Evolutionary conservation across 2,329 filamentous ascomycete species (phyloP).

Genomic region (Ambrosiella beaveri): DNA sequence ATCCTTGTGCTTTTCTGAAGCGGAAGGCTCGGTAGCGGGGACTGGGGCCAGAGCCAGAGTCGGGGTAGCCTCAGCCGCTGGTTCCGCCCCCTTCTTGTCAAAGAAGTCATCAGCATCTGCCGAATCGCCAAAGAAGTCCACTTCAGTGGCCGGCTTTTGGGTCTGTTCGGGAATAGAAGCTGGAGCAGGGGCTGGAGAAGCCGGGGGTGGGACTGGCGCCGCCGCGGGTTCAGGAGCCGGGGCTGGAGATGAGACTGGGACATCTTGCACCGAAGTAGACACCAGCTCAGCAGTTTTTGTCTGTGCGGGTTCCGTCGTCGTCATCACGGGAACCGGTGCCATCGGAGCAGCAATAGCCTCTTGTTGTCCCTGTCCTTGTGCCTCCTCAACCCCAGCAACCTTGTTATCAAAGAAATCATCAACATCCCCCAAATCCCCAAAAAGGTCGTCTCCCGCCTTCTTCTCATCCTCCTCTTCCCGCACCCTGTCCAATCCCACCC

Average conservation of each 20-base stretch:
- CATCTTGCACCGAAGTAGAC: neutral
- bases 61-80: neutral
- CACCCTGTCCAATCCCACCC: slow-evolving; percentile 15
- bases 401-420: too few relatives aligned
- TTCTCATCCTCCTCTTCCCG: slow-evolving; percentile 17
- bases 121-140: slow-evolving; percentile 1
- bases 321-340: too few relatives aligned
- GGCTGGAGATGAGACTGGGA: neutral
- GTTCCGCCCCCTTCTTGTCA: neutral
- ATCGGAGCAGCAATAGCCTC: too few relatives aligned
- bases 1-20: slow-evolving; percentile 24
- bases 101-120: slow-evolving; percentile 9
- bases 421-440: too few relatives aligned
- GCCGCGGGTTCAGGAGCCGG: slow-evolving; percentile 1
- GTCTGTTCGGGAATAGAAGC: neutral
- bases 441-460: too few relatives aligned
- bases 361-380: too few relatives aligned
- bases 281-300: neutral
- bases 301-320: too few relatives aligned
- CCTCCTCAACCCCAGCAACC: too few relatives aligned
- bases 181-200: neutral
- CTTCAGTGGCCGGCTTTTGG: neutral
- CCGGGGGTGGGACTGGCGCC: neutral
- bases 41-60: neutral
- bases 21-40: neutral